Evolutionary conservation across 2,329 filamentous ascomycete genomes (phyloP), one percentile per base, ranked within the genome.

Genomic region (Alternaria ethzedia): DNA sequence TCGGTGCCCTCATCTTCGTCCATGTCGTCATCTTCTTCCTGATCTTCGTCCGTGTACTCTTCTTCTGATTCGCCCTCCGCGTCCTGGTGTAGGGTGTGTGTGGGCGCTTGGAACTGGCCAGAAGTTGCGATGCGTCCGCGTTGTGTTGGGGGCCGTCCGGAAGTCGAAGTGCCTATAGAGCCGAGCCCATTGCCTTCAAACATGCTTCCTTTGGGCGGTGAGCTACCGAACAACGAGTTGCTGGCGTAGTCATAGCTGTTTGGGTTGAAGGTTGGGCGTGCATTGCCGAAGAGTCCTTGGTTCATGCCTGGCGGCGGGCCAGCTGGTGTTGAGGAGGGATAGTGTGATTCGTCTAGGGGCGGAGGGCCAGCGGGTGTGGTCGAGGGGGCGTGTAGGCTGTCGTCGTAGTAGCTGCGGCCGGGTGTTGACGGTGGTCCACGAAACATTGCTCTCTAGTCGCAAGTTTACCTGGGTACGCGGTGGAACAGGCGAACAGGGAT

Each of bases 351-450:
- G 47, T 85, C 85, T 15, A 13, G 49, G 25, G 86, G 86, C 2
- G 87, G 86, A 61, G 82, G 83, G 44, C 86, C 87, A 50, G 85
- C 85, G 56, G 87, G 87, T 15, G 87, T 89, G 20, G 86, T 88
- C 6, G 87, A 88, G 47, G 84, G 81, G 44, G 79, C 77, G 65
- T 73, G 63, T 56, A 69, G 70, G 56, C 68, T 69, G n/a, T 71
- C 66, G 65, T 70, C 71, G 61, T 69, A 69, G 47, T 67, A 70
- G 52, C 69, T 67, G 41, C 71, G 71, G 54, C 73, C 73, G 41
- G 78, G 79, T 8, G 78, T 80, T 8, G 79, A 79, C 47, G 79
- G 79, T 32, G 79, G 75, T 45, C 73, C 44, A 70, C 77, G 75
- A 61, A 78, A 79, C 78, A 79, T 80, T 63, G 65, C 62, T 66